These are phyloP conservation scores for Pestalotiopsis sp. DNA, from an alignment of 2,329 filamentous ascomycete genomes.

Conservation along the genomic window DNA sequence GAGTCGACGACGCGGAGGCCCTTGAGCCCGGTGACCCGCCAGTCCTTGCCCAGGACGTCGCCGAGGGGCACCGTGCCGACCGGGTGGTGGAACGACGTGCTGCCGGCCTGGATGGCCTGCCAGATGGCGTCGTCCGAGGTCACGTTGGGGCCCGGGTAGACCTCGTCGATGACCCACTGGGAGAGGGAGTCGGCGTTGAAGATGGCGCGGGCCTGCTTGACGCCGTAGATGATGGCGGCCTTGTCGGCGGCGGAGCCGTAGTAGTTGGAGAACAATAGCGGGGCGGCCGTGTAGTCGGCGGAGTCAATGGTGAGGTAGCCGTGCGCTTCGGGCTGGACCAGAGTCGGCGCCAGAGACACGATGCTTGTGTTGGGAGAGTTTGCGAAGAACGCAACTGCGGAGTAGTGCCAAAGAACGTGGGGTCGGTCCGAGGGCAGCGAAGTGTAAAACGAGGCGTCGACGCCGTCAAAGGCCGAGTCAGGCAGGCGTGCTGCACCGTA, in stretches of 20 bases:
- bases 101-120: neutral
- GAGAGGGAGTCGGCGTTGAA: neutral
- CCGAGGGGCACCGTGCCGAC: neutral
- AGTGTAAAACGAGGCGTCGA: neutral
- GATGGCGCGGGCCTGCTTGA: neutral
- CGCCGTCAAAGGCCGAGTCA: neutral
- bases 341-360: neutral
- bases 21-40: constrained; percentile 1
- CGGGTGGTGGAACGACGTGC: neutral
- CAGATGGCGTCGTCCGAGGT: neutral
- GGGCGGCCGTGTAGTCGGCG: neutral
- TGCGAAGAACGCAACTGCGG: neutral
- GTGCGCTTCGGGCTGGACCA: neutral
- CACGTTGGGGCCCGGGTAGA: neutral
- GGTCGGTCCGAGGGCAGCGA: neutral
- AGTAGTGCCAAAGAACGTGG: neutral
- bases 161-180: neutral
- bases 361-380: neutral
- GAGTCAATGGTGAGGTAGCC: neutral
- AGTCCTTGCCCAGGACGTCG: neutral
- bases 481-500: neutral
- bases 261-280: neutral
- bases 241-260: constrained; percentile 6
- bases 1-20: constrained; percentile 3
- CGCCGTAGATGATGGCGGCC: constrained; percentile 5